Evolutionary conservation across 2,329 filamentous ascomycete genomes (phyloP).

Genomic region (Xylaria sp.): DNA sequence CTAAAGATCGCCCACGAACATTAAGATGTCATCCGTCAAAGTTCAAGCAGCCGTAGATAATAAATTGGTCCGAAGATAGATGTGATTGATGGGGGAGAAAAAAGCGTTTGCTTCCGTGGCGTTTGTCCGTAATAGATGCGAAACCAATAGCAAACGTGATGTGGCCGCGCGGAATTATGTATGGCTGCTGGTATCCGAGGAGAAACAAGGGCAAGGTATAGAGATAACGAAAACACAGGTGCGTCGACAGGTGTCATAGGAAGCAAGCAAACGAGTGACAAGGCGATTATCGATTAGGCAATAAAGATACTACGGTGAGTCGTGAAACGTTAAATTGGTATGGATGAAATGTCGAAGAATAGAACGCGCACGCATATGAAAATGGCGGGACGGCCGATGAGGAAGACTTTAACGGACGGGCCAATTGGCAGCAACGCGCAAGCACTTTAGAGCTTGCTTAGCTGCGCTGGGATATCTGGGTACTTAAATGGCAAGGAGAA

Average conservation of each 20-base stretch:
- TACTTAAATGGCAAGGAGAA: constrained; percentile 19
- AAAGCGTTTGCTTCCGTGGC: constrained; percentile 17
- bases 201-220: neutral
- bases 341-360: neutral
- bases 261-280: neutral
- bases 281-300: constrained; percentile 18
- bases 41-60: neutral
- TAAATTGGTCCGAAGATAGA: neutral
- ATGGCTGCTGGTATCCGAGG: neutral
- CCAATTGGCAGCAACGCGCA: constrained; percentile 15
- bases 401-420: constrained; percentile 12
- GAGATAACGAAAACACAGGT: neutral
- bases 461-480: constrained; percentile 3
- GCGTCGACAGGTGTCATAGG: neutral
- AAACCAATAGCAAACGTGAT: constrained; percentile 13
- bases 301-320: neutral
- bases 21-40: neutral
- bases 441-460: constrained; percentile 17
- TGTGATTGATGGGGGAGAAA: neutral
- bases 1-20: constrained; percentile 6
- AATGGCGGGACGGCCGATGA: neutral
- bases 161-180: neutral
- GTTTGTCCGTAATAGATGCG: neutral
- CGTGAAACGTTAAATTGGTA: neutral
- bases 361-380: neutral